phyloP scores from a whole-genome alignment of 2,329 filamentous ascomycete genomes.

The Calycina marina region DNA sequence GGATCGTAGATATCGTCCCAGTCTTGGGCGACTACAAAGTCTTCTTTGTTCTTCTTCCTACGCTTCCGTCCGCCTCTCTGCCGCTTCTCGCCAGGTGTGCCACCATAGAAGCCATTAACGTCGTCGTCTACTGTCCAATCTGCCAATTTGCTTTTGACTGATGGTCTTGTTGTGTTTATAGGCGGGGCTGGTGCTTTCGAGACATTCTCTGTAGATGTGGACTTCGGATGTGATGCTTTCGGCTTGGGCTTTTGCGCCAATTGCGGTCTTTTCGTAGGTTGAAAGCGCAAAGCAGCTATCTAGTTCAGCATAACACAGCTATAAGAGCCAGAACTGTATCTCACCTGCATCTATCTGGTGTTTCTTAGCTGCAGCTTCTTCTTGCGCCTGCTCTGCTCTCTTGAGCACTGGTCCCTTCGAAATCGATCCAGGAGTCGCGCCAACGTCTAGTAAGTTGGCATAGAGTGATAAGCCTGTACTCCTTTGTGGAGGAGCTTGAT shows the following conservation, averaged over 20 bases:
- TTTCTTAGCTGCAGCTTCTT: slow-evolving; percentile 41
- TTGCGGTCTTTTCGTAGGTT: slow-evolving; percentile 70
- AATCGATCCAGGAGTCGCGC: slow-evolving; percentile 44
- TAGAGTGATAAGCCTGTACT: slow-evolving; percentile 58
- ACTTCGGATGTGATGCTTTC: slow-evolving; percentile 45
- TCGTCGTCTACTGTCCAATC: slow-evolving; percentile 68
- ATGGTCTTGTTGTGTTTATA: slow-evolving; percentile 25
- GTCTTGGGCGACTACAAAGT: slow-evolving; percentile 46
- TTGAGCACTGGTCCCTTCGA: slow-evolving; percentile 63
- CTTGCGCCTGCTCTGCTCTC: slow-evolving; percentile 28
- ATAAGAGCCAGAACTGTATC: slow-evolving; percentile 22
- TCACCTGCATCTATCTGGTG: slow-evolving; percentile 43
- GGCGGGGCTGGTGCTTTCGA: slow-evolving; percentile 15
- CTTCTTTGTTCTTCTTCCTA: slow-evolving; percentile 59
- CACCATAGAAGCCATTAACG: slow-evolving; percentile 61
- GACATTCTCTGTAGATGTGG: slow-evolving; percentile 12
- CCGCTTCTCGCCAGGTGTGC: slow-evolving; percentile 46
- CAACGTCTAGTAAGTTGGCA: slow-evolving; percentile 63
- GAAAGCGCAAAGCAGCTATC: slow-evolving; percentile 60
- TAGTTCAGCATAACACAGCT: no score
- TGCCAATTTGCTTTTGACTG: slow-evolving; percentile 54
- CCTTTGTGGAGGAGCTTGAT: slow-evolving; percentile 16
- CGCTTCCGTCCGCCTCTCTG: slow-evolving; percentile 51
- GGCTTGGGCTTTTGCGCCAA: slow-evolving; percentile 43
- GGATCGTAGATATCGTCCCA: slow-evolving; percentile 93